Evolutionary conservation across 305 asterid genomes (phyloP), one percentile per base, ranked within the genome.

Genomic region (Solanum hybrid): DNA sequence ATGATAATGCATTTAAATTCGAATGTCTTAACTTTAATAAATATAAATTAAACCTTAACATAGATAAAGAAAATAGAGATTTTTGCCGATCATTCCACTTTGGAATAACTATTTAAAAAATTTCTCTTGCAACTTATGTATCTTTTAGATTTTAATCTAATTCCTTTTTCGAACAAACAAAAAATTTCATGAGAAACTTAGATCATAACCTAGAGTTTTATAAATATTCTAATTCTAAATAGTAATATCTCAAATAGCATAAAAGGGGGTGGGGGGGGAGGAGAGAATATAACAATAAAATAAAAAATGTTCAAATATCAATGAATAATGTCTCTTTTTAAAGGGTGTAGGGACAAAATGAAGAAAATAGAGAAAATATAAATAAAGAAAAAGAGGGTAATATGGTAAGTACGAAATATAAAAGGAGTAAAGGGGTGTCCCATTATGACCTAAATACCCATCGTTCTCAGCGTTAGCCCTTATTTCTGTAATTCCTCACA

Each of bases 371-470:
- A 34, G 72, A 10, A 83, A 83, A 83, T 7, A 83, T 4, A 20
- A 11, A 51, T 15, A 41, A 15, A 8, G 4, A 31, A 51, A 84
- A 79, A 85, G 22, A 24, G 88, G 88, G 88, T 85, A 85, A n/a
- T 85, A 85, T 85, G 88, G 88, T 85, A 85, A 85, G 88, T 85
- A 85, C 77, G 22, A 20, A 41, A 17, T 2, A 45, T 12, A 61
- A 6, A 20, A 20, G 20, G 11, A 57, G 39, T 20, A 10, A 10
- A 20, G 76, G 77, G 41, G 32, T 85, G 24, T 1, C 77, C 88
- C 88, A 85, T 85, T 85, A 85, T 85, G 88, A 85, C 88, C 88
- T 85, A 85, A 85, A 85, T 85, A 85, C 88, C 88, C 88, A 85
- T 85, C 88, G 41, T 85, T 85, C 88, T 51, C 88, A 31, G 34